Evolutionary conservation across 2,329 filamentous ascomycete species (phyloP), one percentile per base, ranked within the genome.

Genomic region (Stagonosporopsis chrysanthemi): DNA sequence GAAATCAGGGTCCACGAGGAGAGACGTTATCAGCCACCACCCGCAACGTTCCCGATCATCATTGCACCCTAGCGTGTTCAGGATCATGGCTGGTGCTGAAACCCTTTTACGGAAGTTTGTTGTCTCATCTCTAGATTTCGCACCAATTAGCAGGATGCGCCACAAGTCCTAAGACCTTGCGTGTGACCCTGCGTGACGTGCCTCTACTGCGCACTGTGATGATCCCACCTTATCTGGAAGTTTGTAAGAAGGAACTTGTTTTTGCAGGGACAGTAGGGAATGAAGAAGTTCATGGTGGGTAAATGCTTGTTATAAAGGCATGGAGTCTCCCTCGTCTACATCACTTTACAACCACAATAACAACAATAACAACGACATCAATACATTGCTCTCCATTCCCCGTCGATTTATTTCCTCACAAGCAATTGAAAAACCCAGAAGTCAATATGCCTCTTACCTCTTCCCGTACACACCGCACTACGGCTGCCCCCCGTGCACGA

Each of bases 401-500:
- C 28, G n/a, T 29, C 45, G 54, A 51, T 46, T 15, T 26, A 47
- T 19, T 9, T 1, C 40, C 26, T 17, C 15, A 26, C 22, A n/a
- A 31, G 42, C 52, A 44, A 52, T 36, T 49, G 51, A 31, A 41
- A 23, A 31, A 55, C 31, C 4, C 40, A 41, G 39, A 12, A 31
- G 57, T 33, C 64, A 69, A 49, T 44, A 75, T 72, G 70, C 72
- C 71, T 68, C 62, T 75, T 17, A 61, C 61, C 36, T 64, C 63
- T 55, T 64, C 64, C 53, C 61, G 63, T 33, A 63, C 61, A 38
- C 60, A 61, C 43, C 69, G 64, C 48, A 67, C 64, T 36, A 66
- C 65, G 26, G 56, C 56, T 54, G 59, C 63, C 57, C 65, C 68
- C 54, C 69, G 62, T 57, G 61, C 68, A 31, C 64, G 71, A 31